Base-by-base conservation (phyloP, 1,139 yeast genomes). In the Pichia sp. region DNA sequence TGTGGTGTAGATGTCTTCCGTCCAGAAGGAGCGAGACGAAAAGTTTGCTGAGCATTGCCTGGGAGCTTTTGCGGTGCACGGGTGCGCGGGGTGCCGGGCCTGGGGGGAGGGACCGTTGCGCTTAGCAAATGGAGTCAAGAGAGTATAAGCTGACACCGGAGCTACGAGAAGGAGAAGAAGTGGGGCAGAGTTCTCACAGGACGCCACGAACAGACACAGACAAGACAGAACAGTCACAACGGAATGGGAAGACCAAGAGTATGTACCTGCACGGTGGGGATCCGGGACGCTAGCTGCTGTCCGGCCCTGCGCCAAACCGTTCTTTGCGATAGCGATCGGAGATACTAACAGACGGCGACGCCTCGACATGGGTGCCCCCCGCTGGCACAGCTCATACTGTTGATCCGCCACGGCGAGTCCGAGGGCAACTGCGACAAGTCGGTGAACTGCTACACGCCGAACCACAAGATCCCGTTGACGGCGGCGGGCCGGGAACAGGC, bases 391-490 rank as follows among this genome's bases (percentile, higher is more conserved):
- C 58, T 90, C 48, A 89, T 91, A 44, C 73, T 91, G 50, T 75
- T 91, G 31, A 84, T 91, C 12, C 82, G 97, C 62, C 97, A 91
- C 68, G 97, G 97, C 38, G 97, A 91, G 67, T 85, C 93, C 3
- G 95, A 88, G 65, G 95, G 96, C 14, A 91, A 91, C 70, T 80
- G 77, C 64, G 96, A 91, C 69, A 89, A 90, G 66, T 72, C 83
- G 2, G 92, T 91, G 53, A 90, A 91, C 67, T 73, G 85, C 55
- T 75, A 77, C 61, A 80, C 85, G 0, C 89, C 97, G 2, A 90
- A 91, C 69, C 97, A 91, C 71, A 74, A 78, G 61, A 87, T 91
- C 2, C 80, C 85, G 4, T 72, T 91, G 49, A 91, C 97, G 0
- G 75, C 72, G 10, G 71, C 73, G 12, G 97, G 97, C 1, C 84